phyloP scores from a whole-genome alignment of 495 filamentous ascomycete genomes.

The Aspergillus biplanus region DNA sequence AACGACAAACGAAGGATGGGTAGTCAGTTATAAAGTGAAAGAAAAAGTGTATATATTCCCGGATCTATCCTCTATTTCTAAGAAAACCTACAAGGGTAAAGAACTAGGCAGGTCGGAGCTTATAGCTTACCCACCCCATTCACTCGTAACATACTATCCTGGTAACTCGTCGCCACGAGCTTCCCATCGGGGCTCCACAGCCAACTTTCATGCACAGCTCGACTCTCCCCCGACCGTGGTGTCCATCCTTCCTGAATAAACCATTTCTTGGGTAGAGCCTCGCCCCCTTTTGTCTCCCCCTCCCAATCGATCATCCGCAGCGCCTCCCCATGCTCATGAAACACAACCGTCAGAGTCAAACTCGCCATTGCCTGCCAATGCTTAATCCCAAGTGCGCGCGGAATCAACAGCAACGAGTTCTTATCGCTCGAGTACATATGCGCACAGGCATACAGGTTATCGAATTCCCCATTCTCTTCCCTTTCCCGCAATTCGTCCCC shows the following conservation, averaged over 20 bases:
- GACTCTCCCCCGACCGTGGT: slow-evolving; percentile 56
- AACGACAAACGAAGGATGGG: neutral
- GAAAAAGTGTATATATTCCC: neutral
- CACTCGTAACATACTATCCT: slow-evolving; percentile 59
- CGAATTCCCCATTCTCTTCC: slow-evolving; percentile 40
- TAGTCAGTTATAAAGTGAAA: neutral
- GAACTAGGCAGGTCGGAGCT: neutral
- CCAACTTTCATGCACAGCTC: slow-evolving; percentile 63
- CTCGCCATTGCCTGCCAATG: slow-evolving; percentile 59
- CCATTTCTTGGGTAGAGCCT: slow-evolving; percentile 54
- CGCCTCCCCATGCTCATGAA: slow-evolving; percentile 53
- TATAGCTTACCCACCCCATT: slow-evolving; percentile 34
- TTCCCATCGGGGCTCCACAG: slow-evolving; percentile 64
- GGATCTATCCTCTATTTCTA: neutral
- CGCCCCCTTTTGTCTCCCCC: slow-evolving; percentile 21
- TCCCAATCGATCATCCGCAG: slow-evolving; percentile 47
- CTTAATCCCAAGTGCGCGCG: slow-evolving; percentile 61
- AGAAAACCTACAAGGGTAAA: neutral
- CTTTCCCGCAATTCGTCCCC: slow-evolving; percentile 25
- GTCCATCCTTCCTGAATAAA: slow-evolving; percentile 70
- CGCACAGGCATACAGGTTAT: slow-evolving; percentile 63
- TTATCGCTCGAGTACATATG: slow-evolving; percentile 72
- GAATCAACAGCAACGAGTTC: slow-evolving; percentile 67
- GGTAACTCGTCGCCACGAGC: slow-evolving; percentile 65
- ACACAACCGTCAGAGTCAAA: slow-evolving; percentile 63